phyloP scores from a whole-genome alignment of 305 asterid species.

The Ruellia speciosa region DNA sequence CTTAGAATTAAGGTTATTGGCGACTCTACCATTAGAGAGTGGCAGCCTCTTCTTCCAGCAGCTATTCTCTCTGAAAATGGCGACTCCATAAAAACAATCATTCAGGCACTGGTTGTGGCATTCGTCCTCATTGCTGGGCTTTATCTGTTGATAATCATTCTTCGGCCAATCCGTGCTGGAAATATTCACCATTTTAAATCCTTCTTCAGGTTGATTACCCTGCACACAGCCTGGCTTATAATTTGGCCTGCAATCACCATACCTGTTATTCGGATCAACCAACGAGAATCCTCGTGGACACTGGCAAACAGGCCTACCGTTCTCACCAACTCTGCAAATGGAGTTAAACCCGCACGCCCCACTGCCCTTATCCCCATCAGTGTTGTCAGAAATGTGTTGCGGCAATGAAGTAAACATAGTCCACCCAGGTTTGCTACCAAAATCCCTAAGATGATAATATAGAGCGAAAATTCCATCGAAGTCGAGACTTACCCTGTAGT shows the following conservation, averaged over 20 bases:
- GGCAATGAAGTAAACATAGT: constrained; percentile 24
- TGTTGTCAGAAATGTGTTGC: constrained; percentile 26
- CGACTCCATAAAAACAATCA: too few species aligned
- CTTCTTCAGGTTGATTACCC: constrained; percentile 13
- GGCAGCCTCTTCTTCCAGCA: too few species aligned
- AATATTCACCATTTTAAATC: constrained; percentile 15
- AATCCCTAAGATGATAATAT: constrained; percentile 30
- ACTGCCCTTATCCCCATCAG: constrained; percentile 20
- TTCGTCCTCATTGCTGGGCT: constrained; percentile 8
- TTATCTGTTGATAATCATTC: constrained; percentile 18
- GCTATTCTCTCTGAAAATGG: too few species aligned
- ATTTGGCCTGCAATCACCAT: constrained; percentile 38
- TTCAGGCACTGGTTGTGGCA: too few species aligned
- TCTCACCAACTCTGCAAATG: constrained; percentile 29
- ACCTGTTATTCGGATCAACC: constrained; percentile 30
- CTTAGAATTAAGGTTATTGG: not conserved
- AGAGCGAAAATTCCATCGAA: constrained; percentile 40
- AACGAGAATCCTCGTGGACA: constrained; percentile 38
- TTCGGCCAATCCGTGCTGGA: constrained; percentile 25
- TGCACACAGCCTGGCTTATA: constrained; percentile 23
- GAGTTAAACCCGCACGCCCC: constrained; percentile 56
- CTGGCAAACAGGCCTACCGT: constrained; percentile 31
- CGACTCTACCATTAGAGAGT: too few species aligned
- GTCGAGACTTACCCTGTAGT: constrained; percentile 35
- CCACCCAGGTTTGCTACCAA: constrained; percentile 34